A percentile compares a stretch with the other conserved stretches of the same genome.
Conservation (phyloP, 306 rosid genomes). For the Lablab purpureus region DNA sequence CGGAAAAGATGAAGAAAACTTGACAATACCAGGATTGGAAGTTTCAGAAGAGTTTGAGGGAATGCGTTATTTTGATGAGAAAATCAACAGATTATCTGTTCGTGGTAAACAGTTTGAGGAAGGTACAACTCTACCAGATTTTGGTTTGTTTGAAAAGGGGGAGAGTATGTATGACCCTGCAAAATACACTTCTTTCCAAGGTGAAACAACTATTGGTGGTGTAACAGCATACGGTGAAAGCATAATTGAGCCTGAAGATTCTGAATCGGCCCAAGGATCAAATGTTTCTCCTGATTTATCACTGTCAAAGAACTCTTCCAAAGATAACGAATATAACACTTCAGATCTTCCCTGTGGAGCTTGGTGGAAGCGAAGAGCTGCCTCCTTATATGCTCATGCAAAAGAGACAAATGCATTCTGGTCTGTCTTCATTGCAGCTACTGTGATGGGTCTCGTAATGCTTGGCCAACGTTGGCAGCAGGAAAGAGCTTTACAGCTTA, state of each 20-base stretch:
- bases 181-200: conserved; percentile 58
- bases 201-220: conserved; percentile 58
- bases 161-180: conserved; percentile 61
- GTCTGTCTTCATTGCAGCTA: conserved; percentile 92
- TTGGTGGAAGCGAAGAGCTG: conserved; percentile 98
- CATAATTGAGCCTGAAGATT: conserved; percentile 49
- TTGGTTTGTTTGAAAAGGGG: conserved; percentile 63
- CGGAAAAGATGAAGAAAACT: conserved; percentile 73
- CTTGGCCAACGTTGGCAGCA: conserved; percentile 95
- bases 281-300: conserved; percentile 56
- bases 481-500: conserved; percentile 79
- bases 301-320: conserved; percentile 51
- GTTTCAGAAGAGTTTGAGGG: conserved; percentile 71
- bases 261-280: conserved; percentile 58
- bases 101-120: conserved; percentile 74
- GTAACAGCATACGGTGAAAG: conserved; percentile 59
- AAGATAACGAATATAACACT: conserved; percentile 52
- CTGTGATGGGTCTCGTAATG: conserved; percentile 81
- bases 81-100: conserved; percentile 58
- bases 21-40: conserved; percentile 59
- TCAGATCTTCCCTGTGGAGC: conserved; percentile 85
- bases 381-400: conserved; percentile 84
- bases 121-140: conserved; percentile 62
- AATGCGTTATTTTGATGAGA: conserved; percentile 61
- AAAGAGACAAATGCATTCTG: conserved; percentile 87